phyloP scores from a whole-genome alignment of 352 stramenopile genomes.

The Phytophthora constricta region DNA sequence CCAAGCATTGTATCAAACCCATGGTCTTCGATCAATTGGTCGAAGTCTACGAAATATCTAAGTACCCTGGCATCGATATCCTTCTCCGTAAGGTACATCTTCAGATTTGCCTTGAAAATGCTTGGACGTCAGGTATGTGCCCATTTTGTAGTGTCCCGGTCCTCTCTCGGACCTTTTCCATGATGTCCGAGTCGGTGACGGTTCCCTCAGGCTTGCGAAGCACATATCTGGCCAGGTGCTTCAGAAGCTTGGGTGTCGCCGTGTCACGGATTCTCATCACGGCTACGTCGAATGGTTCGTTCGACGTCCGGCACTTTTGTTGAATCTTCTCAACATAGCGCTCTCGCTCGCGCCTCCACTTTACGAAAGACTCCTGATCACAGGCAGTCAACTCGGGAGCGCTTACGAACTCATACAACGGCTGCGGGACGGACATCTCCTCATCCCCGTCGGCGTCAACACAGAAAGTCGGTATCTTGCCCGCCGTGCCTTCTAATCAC shows the following conservation, averaged over 20 bases:
- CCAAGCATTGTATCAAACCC: conserved; percentile 23
- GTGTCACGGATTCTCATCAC: conserved; percentile 22
- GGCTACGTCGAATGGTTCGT: conserved; percentile 23
- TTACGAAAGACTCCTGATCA: conserved; percentile 25
- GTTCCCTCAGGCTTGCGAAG: conserved; percentile 10
- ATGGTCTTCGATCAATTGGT: conserved; percentile 19
- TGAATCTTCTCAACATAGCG: conserved; percentile 27
- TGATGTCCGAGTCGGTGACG: conserved; percentile 20
- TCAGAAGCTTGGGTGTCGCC: conserved; percentile 10
- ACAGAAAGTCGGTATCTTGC: conserved; percentile 17
- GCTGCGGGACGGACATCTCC: conserved; percentile 24
- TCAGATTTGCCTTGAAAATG: conserved; percentile 21
- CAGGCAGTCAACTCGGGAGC: conserved; percentile 17
- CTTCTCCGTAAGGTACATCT: conserved; percentile 17
- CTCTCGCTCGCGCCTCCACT: conserved; percentile 13
- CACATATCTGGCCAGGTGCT: conserved; percentile 14
- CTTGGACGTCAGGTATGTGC: conserved; percentile 13
- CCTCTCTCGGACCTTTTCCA: conserved; percentile 9
- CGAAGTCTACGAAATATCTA: conserved; percentile 22
- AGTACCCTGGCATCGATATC: conserved; percentile 16
- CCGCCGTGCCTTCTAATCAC: background rate
- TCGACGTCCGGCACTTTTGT: conserved; percentile 18
- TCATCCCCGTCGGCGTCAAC: conserved; percentile 26
- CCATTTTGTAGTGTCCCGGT: conserved; percentile 12
- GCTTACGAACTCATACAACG: conserved; percentile 25